A percentile compares a stretch with the other conserved stretches of the same genome.
Conservation (phyloP, 805 yeast species). For the Wickerhamomyces bovis region DNA sequence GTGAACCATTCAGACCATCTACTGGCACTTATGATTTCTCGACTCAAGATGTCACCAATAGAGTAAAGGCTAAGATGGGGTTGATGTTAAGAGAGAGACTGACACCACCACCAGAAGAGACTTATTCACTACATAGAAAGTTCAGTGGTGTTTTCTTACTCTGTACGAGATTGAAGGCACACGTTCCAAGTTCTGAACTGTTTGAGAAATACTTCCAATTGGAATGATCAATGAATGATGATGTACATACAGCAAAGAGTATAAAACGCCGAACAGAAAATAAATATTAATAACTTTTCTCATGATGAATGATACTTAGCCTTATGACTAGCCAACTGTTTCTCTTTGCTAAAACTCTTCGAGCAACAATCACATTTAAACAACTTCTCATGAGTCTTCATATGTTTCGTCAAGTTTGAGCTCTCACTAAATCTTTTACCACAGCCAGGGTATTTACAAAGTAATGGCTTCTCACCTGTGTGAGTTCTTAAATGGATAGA, state of each 20-base stretch:
- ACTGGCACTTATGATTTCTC: conserved; percentile 62
- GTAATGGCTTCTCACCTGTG: conserved; percentile 84
- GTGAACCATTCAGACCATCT: conserved; percentile 79
- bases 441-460: conserved; percentile 76
- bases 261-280: too few relatives aligned
- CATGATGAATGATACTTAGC: conserved; percentile 17
- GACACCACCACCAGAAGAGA: conserved; percentile 97
- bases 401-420: conserved; percentile 82
- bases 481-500: conserved; percentile 83
- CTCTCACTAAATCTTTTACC: conserved; percentile 83
- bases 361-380: conserved; percentile 48
- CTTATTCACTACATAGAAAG: conserved; percentile 93
- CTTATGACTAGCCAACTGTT: conserved; percentile 36
- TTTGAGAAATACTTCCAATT: conserved; percentile 60
- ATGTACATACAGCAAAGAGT: too few relatives aligned
- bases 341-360: conserved; percentile 43
- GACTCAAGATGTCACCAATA: conserved; percentile 86
- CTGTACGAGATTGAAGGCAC: conserved; percentile 80
- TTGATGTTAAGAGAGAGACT: conserved; percentile 87
- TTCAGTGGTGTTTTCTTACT: conserved; percentile 89
- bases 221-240: not conserved
- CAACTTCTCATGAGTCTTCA: conserved; percentile 63
- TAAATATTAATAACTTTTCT: too few relatives aligned
- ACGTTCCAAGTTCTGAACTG: conserved; percentile 72
- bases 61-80: conserved; percentile 83